phyloP scores from a whole-genome alignment of 208 protist genomes.

The Herpetomonas muscarum region DNA sequence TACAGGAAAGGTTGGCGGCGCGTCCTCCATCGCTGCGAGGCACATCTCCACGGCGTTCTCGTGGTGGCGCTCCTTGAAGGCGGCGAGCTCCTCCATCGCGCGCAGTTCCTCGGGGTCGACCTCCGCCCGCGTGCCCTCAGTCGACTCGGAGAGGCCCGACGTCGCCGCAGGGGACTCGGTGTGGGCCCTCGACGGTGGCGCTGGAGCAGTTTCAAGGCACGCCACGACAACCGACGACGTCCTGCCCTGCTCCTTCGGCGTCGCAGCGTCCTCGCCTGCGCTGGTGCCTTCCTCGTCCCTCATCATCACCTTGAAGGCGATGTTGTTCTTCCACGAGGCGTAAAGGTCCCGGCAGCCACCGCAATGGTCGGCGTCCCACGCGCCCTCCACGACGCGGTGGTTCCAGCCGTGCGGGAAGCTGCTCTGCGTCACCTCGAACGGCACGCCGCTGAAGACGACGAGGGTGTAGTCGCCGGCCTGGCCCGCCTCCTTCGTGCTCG shows the following conservation, averaged over 20 bases:
- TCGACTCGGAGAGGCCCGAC: too few relatives aligned
- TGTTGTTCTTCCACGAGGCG: constrained; percentile 83
- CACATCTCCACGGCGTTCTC: constrained; percentile 33
- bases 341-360: constrained; percentile 61
- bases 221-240: too few relatives aligned
- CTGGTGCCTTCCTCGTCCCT: constrained; percentile 9
- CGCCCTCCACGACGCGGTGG: constrained; percentile 43
- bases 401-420: constrained; percentile 72
- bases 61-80: constrained; percentile 41
- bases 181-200: too few relatives aligned
- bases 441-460: constrained; percentile 57
- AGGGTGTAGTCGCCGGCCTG: constrained; percentile 62
- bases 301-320: constrained; percentile 39
- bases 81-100: constrained; percentile 24
- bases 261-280: neutral
- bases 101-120: constrained; percentile 8
- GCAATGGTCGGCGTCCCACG: constrained; percentile 68
- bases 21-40: constrained; percentile 34
- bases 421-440: constrained; percentile 32
- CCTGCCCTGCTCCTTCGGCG: too few relatives aligned
- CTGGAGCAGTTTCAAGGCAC: too few relatives aligned
- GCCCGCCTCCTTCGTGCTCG: constrained; percentile 41
- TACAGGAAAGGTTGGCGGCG: constrained; percentile 33
- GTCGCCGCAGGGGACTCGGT: too few relatives aligned
- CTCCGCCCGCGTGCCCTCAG: too few relatives aligned